These are phyloP conservation scores for Globisporangium recalcitrans DNA, from an alignment of 352 stramenopile species.

Conservation along the genomic window DNA sequence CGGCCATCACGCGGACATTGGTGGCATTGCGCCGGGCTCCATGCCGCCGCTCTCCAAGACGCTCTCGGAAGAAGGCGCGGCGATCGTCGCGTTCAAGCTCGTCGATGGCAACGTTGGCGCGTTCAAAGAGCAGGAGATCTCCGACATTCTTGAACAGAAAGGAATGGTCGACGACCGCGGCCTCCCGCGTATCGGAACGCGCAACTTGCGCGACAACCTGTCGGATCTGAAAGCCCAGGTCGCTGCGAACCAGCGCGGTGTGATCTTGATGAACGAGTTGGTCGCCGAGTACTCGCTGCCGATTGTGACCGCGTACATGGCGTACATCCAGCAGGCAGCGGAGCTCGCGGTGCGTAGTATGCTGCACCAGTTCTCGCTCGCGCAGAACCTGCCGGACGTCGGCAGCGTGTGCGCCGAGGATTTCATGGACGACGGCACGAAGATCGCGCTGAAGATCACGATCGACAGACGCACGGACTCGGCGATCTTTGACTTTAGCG, in stretches of 20 bases:
- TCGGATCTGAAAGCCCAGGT: conserved; percentile 97
- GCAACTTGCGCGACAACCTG: conserved; percentile 97
- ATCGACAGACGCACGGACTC: conserved; percentile 90
- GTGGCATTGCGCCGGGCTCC: conserved; percentile 92
- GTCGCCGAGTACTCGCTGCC: conserved; percentile 93
- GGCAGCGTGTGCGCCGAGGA: conserved; percentile 92
- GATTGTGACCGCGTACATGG: conserved; percentile 98
- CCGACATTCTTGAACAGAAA: conserved; percentile 92
- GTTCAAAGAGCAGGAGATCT: conserved; percentile 97
- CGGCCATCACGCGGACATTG: conserved; percentile 98
- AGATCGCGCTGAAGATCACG: conserved; percentile 93
- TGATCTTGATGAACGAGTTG: conserved; percentile 93
- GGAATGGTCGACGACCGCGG: conserved; percentile 75
- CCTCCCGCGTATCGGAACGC: conserved; percentile 87
- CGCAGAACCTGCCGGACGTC: conserved; percentile 64
- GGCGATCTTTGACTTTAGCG: conserved; percentile 97
- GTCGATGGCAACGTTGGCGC: conserved; percentile 89
- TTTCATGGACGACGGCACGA: conserved; percentile 98
- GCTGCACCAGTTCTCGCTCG: conserved; percentile 91
- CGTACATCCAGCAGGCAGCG: conserved; percentile 95
- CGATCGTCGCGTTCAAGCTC: conserved; percentile 99
- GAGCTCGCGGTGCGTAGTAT: conserved; percentile 94
- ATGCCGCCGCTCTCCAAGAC: conserved; percentile 96
- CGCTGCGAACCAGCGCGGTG: conserved; percentile 96
- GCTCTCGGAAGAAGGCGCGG: conserved; percentile 96